A percentile compares a stretch with the other conserved stretches of the same genome.
Conservation (phyloP, 1,284 basidiomycete species). For the Malassezia psittaci region DNA sequence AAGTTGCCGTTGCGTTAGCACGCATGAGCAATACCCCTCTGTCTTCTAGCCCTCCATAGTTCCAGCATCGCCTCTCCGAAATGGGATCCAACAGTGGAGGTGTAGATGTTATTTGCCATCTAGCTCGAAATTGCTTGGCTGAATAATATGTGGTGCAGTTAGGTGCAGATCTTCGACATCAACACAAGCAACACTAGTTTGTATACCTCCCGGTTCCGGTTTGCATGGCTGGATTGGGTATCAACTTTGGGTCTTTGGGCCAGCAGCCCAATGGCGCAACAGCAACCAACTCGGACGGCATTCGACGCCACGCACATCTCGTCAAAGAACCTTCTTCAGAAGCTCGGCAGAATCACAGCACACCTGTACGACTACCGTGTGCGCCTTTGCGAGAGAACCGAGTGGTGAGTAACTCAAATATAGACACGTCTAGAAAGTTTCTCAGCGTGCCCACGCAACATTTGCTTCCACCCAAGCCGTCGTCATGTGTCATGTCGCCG, state of each 20-base stretch:
- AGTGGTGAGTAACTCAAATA: not conserved
- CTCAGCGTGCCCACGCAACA: constrained; percentile 4
- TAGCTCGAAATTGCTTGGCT: not conserved
- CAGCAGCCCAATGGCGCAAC: constrained; percentile 16
- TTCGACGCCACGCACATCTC: constrained; percentile 9
- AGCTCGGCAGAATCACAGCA: not conserved
- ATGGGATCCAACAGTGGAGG: not conserved
- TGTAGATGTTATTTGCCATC: not conserved
- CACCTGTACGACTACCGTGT: constrained; percentile 1
- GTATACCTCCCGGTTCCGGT: not conserved
- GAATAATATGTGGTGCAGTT: not conserved
- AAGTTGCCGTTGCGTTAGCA: not conserved
- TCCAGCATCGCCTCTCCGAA: not conserved
- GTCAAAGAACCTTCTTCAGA: not conserved
- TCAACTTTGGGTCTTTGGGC: constrained; percentile 32
- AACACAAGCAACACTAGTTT: not conserved
- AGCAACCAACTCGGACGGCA: constrained; percentile 6
- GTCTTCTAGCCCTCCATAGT: not conserved
- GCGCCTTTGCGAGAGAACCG: constrained; percentile 14
- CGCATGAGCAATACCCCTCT: not conserved
- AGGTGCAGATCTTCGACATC: not conserved
- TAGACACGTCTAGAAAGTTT: not conserved
- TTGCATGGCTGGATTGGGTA: constrained; percentile 37
- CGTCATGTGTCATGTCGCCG: constrained; percentile 5
- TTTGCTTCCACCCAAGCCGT: constrained; percentile 10